Evolutionary conservation across 2,329 filamentous ascomycete species (phyloP), one percentile per base, ranked within the genome.

Genomic region (Clonostachys sp.): DNA sequence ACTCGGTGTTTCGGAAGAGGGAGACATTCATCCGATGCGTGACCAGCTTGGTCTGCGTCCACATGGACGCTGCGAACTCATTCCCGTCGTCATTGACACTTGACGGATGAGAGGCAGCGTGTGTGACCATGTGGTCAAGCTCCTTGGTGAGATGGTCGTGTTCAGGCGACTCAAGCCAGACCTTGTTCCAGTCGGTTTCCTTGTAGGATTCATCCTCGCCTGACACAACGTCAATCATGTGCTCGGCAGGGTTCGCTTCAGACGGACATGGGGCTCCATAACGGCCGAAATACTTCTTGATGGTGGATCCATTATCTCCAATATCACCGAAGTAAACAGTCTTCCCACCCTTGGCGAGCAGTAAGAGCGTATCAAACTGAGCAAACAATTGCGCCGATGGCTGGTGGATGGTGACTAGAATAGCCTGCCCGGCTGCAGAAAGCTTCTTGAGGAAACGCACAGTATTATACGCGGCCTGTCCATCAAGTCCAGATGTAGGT

Each of bases 31-130:
- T 79, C 33, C 88, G 86, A 5, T 77, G 63, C 10, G 80, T 77
- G 41, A 88, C 86, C 46, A 86, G 72, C 53, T 73, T 78, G 40
- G 83, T 66, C 61, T 92, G 88, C 30, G 77, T 64, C 53, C 60
- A 67, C 51, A 91, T 79, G 0, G 85, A 75, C 6, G 82, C 83
- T 0, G 89, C 88, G 52, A 91, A 92, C 62, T 91, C 86, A 44
- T 81, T 73, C 50, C 80, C 86, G 45, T 76, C 71, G 24, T 73
- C 68, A 49, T 58, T 53, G 52, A 59, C 68, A 45, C 62, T 68
- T 0, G 65, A 60, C 2, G 72, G 62, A 52, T 67, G 72, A n/a
- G 68, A 51, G 0, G 74, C 72, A 0, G 84, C 78, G 5, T 79
- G 75, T 2, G 70, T 58, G 51, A 83, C 78, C 51, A 89, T 78